Conservation (phyloP, 345 rosid genomes). For the Rhizophora mangle region DNA sequence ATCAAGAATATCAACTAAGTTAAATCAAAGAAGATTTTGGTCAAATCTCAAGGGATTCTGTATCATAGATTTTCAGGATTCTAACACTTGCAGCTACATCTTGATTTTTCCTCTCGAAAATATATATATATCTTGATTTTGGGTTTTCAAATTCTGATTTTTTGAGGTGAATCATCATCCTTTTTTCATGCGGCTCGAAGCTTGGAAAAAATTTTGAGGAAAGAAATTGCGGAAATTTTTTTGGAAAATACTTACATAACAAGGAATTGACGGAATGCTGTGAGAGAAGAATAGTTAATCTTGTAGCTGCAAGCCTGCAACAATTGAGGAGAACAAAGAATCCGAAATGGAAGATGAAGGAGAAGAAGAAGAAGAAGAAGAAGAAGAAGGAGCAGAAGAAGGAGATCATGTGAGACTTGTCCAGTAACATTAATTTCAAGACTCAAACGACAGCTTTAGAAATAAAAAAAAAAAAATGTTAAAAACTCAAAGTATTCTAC, state of each 20-base stretch:
- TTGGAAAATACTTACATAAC: background rate
- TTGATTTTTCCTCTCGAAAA: no score
- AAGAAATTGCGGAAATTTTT: background rate
- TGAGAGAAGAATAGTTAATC: background rate
- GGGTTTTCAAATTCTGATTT: no score
- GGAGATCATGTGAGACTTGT: conserved; percentile 5
- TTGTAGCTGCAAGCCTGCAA: no score
- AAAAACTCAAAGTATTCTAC: background rate
- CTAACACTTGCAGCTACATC: no score
- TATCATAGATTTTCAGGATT: no score
- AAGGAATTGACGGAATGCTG: background rate
- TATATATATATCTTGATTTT: no score
- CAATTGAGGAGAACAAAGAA: conserved; percentile 5
- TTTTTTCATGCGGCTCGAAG: no score
- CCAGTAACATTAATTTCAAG: background rate
- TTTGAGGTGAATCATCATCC: no score
- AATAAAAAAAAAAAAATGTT: conserved; percentile 13
- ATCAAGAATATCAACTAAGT: no score
- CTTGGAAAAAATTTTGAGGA: background rate
- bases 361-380: background rate
- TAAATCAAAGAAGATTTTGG: no score
- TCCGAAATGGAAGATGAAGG: background rate
- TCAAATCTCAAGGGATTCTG: no score
- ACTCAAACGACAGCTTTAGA: conserved; percentile 7
- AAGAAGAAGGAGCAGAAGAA: conserved; percentile 19